Evolutionary conservation across 2,329 filamentous ascomycete genomes (phyloP), one percentile per base, ranked within the genome.

Genomic region (Epichloe baconii): DNA sequence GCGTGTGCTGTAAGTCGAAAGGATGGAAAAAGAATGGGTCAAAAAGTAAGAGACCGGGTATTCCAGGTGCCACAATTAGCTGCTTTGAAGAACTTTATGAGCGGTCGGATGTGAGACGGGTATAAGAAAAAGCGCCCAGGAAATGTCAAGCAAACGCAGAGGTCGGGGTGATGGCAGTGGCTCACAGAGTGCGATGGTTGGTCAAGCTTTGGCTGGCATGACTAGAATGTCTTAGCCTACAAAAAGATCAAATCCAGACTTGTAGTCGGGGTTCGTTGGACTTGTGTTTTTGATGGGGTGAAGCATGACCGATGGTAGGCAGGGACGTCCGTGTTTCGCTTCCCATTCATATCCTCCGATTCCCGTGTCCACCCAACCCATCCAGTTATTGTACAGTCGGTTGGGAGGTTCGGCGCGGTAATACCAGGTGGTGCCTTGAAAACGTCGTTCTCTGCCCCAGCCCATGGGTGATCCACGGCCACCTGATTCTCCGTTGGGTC

Each of bases 331-430:
- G 58, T 81, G 66, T 34, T 64, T 59, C 53, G 70, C 66, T 61
- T 83, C 79, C 78, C 78, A 82, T 45, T 72, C 66, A 40, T 64
- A 55, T 2, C 79, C 79, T 17, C 79, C 79, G 21, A 79, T 66
- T 12, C 64, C 71, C 12, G 70, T 75, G 57, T 82, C 78, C 53
- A 73, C 68, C 65, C 76, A 80, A 19, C 79, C 79, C 68, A 82
- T 73, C 72, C 78, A 80, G 65, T 82, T 81, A 67, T 80, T 79
- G 64, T 77, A 82, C 41, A 83, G 60, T 42, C 77, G 69, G 59
- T 76, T 76, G 1, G 79, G 78, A 7, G 77, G 75, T 47, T 71
- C 69, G 3, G 78, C 76, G 36, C 77, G 72, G 63, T 75, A 81
- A 63, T 82, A 81, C 79, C 78, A 82, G 1, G 78, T 81, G 40